Evolutionary conservation across 2,329 filamentous ascomycete genomes (phyloP).

Genomic region (Calonectria crousiana): DNA sequence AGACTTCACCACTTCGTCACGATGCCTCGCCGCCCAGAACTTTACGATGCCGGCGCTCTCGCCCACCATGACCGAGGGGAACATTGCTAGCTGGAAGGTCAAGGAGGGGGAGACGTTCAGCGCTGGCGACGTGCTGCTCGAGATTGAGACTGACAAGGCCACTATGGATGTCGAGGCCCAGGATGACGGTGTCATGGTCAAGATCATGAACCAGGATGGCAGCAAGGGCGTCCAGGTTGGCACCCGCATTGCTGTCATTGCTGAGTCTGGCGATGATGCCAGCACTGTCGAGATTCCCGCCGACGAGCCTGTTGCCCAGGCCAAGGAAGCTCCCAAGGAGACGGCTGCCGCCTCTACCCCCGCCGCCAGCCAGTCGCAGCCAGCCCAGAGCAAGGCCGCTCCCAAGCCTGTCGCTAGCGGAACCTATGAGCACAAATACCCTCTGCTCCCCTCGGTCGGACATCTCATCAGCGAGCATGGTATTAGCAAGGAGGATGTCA

Average conservation of each 20-base stretch:
- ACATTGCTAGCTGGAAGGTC: slow-evolving; percentile 86
- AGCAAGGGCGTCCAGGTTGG: slow-evolving; percentile 84
- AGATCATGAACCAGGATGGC: slow-evolving; percentile 81
- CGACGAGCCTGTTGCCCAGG: slow-evolving; percentile 77
- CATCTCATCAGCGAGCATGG: slow-evolving; percentile 85
- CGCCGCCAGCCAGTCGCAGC: slow-evolving; percentile 47
- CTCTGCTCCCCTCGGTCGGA: slow-evolving; percentile 85
- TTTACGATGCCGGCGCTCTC: slow-evolving; percentile 93
- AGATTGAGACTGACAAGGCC: slow-evolving; percentile 95
- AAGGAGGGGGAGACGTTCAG: slow-evolving; percentile 88
- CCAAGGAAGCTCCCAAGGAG: slow-evolving; percentile 68
- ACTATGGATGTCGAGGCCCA: slow-evolving; percentile 96
- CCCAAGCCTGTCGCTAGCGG: slow-evolving; percentile 57
- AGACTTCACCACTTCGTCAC: slow-evolving; percentile 75
- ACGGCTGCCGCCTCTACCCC: slow-evolving; percentile 44
- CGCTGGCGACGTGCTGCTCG: slow-evolving; percentile 87
- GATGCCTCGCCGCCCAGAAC: slow-evolving; percentile 80
- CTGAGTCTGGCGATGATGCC: slow-evolving; percentile 85
- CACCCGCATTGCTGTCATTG: slow-evolving; percentile 83
- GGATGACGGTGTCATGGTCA: slow-evolving; percentile 87
- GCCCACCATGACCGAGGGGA: slow-evolving; percentile 94
- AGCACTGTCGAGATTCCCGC: slow-evolving; percentile 79
- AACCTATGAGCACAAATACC: slow-evolving; percentile 75
- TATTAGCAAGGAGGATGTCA: slow-evolving; percentile 79
- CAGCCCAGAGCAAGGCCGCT: slow-evolving; percentile 51